Base-by-base conservation (phyloP, 495 filamentous ascomycete genomes). In the Trichodelitschia bisporula region DNA sequence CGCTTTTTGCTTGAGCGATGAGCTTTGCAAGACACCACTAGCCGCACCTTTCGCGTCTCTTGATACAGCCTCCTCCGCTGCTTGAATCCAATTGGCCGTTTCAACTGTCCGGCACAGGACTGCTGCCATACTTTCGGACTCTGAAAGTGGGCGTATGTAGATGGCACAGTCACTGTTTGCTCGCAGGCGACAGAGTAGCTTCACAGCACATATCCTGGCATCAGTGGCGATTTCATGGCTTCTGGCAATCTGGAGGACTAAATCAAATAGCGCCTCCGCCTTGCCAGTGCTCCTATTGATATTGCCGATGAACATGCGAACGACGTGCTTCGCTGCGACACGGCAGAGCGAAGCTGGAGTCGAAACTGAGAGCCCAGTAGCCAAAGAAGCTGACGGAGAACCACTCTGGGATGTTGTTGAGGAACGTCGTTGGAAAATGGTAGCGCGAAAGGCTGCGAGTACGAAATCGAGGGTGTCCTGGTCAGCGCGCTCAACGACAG, bases 161-260 rank as follows among this genome's bases (percentile, higher is more conserved):
- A 93, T 59, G 19, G 65, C 62, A 28, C 78, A 61, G 11, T 69
- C 63, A 18, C 67, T 74, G 44, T 92, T 77, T 17, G 77, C 77
- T 29, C 84, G 64, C 13, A 95, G 53, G 14, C 84, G 67, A 43
- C 86, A 82, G 4, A 95, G 56, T 26, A 92, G 51, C 41, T 79
- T 89, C 55, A 92, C 64, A 3, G 73, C 72, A 6, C 69, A 72
- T 15, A 93, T 53, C 8, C 79, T 73, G 27, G 78, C 68, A 48
- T 78, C 72, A 5, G 61, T 54, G 23, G 66, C 62, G 36, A 50
- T 62, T 1, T 44, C 38, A 14, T 59, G 57, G 8, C 54, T 59
- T 20, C 56, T 51, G 4, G 66, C 68, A 36, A 78, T 63, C 28
- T 56, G 50, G 18, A 77, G 51, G 2, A 80, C 46, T 9, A 59